A percentile compares a stretch with the other conserved stretches of the same genome.
phyloP scores from a whole-genome alignment of 2,329 filamentous ascomycete genomes.

The Botryotinia convoluta region DNA sequence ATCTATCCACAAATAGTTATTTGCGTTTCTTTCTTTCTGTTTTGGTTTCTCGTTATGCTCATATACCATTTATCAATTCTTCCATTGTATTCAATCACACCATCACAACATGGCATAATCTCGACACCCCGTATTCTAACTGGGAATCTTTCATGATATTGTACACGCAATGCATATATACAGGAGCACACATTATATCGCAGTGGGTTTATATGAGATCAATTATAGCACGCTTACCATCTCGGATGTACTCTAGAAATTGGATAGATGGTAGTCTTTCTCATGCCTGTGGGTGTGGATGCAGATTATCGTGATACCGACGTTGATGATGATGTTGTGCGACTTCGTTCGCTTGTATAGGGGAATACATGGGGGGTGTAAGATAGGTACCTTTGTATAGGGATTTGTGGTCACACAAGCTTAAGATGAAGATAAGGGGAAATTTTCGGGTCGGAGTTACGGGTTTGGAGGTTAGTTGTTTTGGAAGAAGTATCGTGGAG shows the following conservation, averaged over 20 bases:
- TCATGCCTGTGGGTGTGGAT: not conserved
- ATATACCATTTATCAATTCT: not conserved
- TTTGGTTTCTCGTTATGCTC: not conserved
- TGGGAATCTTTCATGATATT: not conserved
- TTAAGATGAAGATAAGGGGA: too few relatives aligned
- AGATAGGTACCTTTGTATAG: not conserved
- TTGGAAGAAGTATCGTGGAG: too few relatives aligned
- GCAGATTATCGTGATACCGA: not conserved
- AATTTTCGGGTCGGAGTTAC: too few relatives aligned
- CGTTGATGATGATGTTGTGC: not conserved
- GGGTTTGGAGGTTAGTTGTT: too few relatives aligned
- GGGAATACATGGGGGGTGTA: not conserved
- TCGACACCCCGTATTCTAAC: not conserved
- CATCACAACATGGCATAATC: not conserved
- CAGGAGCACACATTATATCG: too few relatives aligned
- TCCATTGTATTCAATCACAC: not conserved
- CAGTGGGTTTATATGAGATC: too few relatives aligned
- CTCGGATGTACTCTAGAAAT: too few relatives aligned
- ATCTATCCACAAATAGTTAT: not conserved
- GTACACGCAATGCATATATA: not conserved
- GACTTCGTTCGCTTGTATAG: not conserved
- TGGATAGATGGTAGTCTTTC: too few relatives aligned
- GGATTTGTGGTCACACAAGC: not conserved
- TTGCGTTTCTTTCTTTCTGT: not conserved
- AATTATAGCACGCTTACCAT: too few relatives aligned